Evolutionary conservation across 768 basidiomycete species (phyloP).

Genomic region (Boletus rufocinnamomeus): DNA sequence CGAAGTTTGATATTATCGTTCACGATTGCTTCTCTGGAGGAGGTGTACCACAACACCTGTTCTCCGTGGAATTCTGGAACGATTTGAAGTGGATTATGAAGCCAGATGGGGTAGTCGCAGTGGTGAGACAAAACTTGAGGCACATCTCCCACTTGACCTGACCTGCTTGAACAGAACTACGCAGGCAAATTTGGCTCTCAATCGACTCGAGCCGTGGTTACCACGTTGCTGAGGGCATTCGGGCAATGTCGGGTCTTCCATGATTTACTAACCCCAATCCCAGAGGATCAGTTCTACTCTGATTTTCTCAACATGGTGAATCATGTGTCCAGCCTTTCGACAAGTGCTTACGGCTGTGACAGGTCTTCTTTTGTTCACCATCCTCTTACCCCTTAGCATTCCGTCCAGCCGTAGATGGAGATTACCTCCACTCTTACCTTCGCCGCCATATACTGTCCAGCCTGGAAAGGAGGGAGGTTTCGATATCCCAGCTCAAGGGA

Average conservation of each 20-base stretch:
- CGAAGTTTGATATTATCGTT: conserved; percentile 66
- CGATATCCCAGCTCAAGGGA: conserved; percentile 43
- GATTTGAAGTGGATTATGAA: conserved; percentile 64
- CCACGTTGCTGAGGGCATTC: conserved; percentile 73
- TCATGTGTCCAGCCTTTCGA: conserved; percentile 6
- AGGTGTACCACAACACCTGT: conserved; percentile 83
- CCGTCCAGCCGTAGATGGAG: conserved; percentile 52
- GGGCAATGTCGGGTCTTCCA: conserved; percentile 81
- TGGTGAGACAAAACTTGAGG: conserved; percentile 52
- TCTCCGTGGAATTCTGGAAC: conserved; percentile 82
- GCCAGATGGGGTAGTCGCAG: conserved; percentile 73
- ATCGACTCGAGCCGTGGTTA: conserved; percentile 63
- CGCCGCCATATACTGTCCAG: conserved; percentile 59
- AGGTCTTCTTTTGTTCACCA: conserved; percentile 85
- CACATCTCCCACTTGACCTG: neutral
- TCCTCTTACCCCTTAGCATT: conserved; percentile 56
- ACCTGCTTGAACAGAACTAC: conserved; percentile 61
- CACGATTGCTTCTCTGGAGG: conserved; percentile 97
- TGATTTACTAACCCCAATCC: conserved; percentile 53
- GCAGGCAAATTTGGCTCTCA: conserved; percentile 68
- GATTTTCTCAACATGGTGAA: conserved; percentile 77
- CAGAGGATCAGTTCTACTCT: conserved; percentile 47
- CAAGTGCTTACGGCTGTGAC: conserved; percentile 8
- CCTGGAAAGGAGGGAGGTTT: conserved; percentile 55
- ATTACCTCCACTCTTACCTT: conserved; percentile 70